Percentiles rank a stretch among this genome's conserved stretches.
Conservation (phyloP, 2,329 filamentous ascomycete species). For the Lecanosticta acicola region DNA sequence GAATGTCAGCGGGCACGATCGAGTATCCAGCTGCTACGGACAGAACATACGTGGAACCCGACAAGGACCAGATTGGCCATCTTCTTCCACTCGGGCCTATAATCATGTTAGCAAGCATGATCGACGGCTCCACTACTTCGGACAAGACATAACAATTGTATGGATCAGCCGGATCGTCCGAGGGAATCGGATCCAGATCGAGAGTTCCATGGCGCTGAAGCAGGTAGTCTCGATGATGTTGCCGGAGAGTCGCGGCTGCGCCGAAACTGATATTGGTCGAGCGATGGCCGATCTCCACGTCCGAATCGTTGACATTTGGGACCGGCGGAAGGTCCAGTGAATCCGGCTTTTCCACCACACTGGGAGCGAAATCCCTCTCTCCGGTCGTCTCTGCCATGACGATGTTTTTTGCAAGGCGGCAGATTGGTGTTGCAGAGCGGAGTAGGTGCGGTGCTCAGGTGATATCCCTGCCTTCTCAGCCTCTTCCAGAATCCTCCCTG, state of each 20-base stretch:
- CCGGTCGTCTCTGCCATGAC: slow-evolving; percentile 1
- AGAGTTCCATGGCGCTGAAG: slow-evolving; percentile 50
- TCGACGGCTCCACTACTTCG: too few species aligned
- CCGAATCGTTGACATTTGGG: slow-evolving; percentile 8
- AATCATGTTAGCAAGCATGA: too few species aligned
- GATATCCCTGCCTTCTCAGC: too few species aligned
- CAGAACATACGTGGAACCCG: slow-evolving; percentile 37
- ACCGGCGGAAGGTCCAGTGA: background rate
- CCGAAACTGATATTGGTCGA: slow-evolving; percentile 26
- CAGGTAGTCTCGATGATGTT: slow-evolving; percentile 47
- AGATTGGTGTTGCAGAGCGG: too few species aligned
- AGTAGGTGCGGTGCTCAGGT: too few species aligned
- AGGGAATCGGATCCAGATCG: slow-evolving; percentile 50
- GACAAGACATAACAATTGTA: too few species aligned
- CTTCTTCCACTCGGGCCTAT: slow-evolving; percentile 47
- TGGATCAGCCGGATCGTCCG: slow-evolving; percentile 47
- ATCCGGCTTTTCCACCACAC: background rate
- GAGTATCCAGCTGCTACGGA: background rate
- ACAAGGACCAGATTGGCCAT: slow-evolving; percentile 49
- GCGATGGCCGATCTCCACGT: slow-evolving; percentile 21
- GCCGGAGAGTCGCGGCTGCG: slow-evolving; percentile 33
- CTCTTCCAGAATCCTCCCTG: too few species aligned
- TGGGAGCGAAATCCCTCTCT: slow-evolving; percentile 3
- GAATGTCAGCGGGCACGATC: slow-evolving; percentile 2
- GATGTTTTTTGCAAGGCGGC: background rate